phyloP scores from a whole-genome alignment of 306 rosid species.

The Cucumis cinereus region DNA sequence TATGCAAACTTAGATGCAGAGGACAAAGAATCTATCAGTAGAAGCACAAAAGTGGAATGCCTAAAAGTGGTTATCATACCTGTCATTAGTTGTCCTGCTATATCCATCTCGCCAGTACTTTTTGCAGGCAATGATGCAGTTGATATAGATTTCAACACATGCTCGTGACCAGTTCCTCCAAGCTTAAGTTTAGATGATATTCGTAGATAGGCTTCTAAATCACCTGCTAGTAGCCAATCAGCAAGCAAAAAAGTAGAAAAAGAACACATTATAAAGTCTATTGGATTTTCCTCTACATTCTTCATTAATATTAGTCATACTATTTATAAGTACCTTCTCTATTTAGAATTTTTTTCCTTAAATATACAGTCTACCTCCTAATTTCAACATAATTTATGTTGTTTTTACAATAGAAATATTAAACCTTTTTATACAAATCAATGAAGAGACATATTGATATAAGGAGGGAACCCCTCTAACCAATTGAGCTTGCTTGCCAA shows the following conservation, averaged over 20 bases:
- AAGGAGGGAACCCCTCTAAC: neutral
- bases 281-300: neutral
- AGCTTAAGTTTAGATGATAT: constrained; percentile 87
- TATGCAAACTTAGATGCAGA: neutral
- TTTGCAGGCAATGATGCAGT: constrained; percentile 19
- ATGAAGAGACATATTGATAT: neutral
- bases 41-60: neutral
- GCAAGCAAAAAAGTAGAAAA: constrained; percentile 9
- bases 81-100: constrained; percentile 45
- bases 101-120: constrained; percentile 40
- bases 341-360: neutral
- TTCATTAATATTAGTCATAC: neutral
- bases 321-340: neutral
- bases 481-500: neutral
- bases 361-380: neutral
- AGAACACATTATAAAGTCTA: neutral
- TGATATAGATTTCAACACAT: constrained; percentile 19
- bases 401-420: neutral
- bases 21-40: neutral
- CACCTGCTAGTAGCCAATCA: constrained; percentile 32
- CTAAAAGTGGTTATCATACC: constrained; percentile 20
- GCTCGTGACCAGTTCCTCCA: constrained; percentile 43
- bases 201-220: constrained; percentile 49
- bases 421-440: neutral
- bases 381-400: neutral